Conservation (phyloP, 257 asterid genomes). For the Paulownia fortunei region DNA sequence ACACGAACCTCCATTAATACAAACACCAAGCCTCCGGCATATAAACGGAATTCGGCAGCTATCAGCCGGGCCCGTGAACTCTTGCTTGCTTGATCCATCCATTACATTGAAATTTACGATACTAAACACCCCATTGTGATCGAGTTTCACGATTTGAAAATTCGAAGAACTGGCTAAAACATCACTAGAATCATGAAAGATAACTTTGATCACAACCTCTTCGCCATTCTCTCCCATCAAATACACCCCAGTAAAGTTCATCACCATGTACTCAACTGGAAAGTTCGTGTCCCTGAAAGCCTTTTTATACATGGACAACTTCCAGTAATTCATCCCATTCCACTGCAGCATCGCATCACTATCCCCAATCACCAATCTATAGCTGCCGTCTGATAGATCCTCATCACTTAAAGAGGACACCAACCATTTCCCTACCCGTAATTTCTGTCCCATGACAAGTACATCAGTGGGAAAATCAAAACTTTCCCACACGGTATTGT, state of each 20-base stretch:
- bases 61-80: constrained; percentile 55
- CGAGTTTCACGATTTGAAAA: constrained; percentile 47
- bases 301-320: constrained; percentile 51
- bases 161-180: constrained; percentile 6
- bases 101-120: constrained; percentile 10
- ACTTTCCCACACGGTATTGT: constrained; percentile 61
- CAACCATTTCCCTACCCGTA: constrained; percentile 50
- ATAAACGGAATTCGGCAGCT: constrained; percentile 54
- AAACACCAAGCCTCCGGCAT: constrained; percentile 57
- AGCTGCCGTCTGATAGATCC: constrained; percentile 59
- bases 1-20: constrained; percentile 61
- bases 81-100: constrained; percentile 18
- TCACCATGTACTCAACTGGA: constrained; percentile 47
- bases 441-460: constrained; percentile 57
- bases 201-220: constrained; percentile 39
- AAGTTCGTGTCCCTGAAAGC: constrained; percentile 41
- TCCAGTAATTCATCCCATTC: constrained; percentile 67
- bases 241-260: constrained; percentile 60
- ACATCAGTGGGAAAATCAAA: constrained; percentile 66
- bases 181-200: constrained; percentile 29
- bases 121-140: constrained; percentile 51
- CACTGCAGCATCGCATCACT: constrained; percentile 64
- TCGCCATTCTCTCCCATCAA: constrained; percentile 53
- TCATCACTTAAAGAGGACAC: constrained; percentile 38
- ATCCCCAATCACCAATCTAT: constrained; percentile 43